A percentile compares a stretch with the other conserved stretches of the same genome.
Evolutionary conservation across 2,329 filamentous ascomycete genomes (phyloP).

Genomic region (Metarhizium brunneum): DNA sequence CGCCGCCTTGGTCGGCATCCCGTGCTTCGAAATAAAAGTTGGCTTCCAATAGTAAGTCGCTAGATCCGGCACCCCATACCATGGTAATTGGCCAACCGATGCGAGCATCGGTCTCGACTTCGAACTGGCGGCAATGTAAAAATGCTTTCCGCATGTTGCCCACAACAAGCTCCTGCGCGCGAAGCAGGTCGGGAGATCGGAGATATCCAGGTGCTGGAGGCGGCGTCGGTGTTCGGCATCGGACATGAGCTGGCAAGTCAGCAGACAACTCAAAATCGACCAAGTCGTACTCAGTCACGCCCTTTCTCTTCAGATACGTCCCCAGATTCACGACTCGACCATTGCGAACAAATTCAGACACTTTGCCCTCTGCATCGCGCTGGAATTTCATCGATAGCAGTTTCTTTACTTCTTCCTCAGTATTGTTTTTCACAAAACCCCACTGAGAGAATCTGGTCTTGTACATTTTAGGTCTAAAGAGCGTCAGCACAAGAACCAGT

Average conservation of each 20-base stretch:
- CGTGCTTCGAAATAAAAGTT: constrained; percentile 32
- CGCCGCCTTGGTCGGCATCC: constrained; percentile 29
- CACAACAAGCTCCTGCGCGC: constrained; percentile 34
- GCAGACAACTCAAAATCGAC: constrained; percentile 34
- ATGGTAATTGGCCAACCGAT: constrained; percentile 32
- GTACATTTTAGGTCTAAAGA: constrained; percentile 41
- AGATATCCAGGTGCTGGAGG: constrained; percentile 32
- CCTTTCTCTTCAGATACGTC: constrained; percentile 43
- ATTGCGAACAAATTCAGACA: constrained; percentile 43
- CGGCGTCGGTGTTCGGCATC: constrained; percentile 35
- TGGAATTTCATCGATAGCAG: constrained; percentile 43
- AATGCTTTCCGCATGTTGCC: constrained; percentile 35
- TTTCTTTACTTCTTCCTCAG: constrained; percentile 41
- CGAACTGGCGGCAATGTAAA: constrained; percentile 33
- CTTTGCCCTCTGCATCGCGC: constrained; percentile 42
- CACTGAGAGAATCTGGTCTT: constrained; percentile 46
- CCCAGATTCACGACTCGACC: constrained; percentile 42
- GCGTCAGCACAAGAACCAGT: constrained; percentile 9
- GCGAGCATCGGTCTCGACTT: constrained; percentile 27
- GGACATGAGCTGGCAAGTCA: constrained; percentile 32
- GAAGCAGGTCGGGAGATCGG: constrained; percentile 31
- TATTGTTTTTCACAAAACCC: constrained; percentile 47
- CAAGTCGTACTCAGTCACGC: constrained; percentile 43
- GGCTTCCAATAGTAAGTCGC: constrained; percentile 33
- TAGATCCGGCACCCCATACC: constrained; percentile 34